Percentiles rank a stretch among this genome's conserved stretches.
phyloP scores from a whole-genome alignment of 768 basidiomycete genomes.

The Termitomyces sp. region DNA sequence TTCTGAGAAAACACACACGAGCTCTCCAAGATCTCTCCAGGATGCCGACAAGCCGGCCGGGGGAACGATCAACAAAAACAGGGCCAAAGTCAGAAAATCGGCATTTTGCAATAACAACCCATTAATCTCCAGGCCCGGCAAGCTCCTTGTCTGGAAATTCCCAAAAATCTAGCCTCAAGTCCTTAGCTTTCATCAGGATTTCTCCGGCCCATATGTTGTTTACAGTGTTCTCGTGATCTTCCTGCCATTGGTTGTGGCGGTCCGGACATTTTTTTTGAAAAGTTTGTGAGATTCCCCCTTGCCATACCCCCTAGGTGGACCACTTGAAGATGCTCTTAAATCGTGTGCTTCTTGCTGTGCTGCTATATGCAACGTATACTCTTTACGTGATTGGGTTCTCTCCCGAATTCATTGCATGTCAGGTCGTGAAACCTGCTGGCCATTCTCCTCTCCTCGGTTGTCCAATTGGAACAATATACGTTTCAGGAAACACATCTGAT shows the following conservation, averaged over 20 bases:
- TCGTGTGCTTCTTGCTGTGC: not conserved
- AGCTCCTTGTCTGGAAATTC: no score
- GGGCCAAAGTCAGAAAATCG: no score
- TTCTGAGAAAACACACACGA: no score
- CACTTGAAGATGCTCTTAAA: not conserved
- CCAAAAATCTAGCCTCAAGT: no score
- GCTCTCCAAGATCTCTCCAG: no score
- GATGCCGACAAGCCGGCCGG: no score
- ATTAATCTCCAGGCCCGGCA: no score
- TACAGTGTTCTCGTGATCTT: slow-evolving; percentile 4
- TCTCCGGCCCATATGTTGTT: not conserved
- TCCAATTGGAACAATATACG: slow-evolving; percentile 56
- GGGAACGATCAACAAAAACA: no score
- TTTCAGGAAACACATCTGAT: slow-evolving; percentile 44
- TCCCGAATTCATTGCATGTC: slow-evolving; percentile 44
- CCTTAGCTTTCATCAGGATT: no score
- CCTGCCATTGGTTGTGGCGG: not conserved
- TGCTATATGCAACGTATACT: not conserved
- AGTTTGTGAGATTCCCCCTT: not conserved
- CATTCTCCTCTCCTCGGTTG: slow-evolving; percentile 48
- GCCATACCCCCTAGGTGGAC: not conserved
- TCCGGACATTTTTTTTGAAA: not conserved
- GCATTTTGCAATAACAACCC: no score
- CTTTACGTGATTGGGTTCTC: slow-evolving; percentile 34
- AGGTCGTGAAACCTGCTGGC: slow-evolving; percentile 41